Percentiles rank a stretch among this genome's conserved stretches.
These are phyloP conservation scores for Tolypocladium guangdongense DNA, from an alignment of 2,329 filamentous ascomycete species.

Conservation along the genomic window DNA sequence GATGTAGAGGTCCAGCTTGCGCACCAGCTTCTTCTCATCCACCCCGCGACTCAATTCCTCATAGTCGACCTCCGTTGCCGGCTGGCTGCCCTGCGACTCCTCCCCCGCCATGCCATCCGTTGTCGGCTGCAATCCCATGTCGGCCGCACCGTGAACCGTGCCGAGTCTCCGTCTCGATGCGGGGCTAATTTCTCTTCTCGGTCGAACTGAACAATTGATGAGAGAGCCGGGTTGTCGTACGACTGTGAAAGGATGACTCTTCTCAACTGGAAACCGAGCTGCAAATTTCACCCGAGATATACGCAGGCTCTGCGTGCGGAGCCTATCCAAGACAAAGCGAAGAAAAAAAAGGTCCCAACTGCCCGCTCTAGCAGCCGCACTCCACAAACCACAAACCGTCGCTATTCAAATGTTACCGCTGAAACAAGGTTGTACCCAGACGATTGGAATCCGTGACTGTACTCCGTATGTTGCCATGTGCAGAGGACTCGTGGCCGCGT, in stretches of 20 bases:
- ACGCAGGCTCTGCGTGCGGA: background rate
- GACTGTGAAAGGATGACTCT: background rate
- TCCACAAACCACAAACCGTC: too few species aligned
- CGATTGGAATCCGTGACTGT: background rate
- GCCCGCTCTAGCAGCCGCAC: background rate
- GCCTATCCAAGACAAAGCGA: background rate
- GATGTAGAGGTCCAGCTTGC: constrained; percentile 53
- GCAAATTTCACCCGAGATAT: background rate
- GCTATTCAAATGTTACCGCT: too few species aligned
- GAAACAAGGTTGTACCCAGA: background rate
- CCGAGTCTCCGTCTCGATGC: too few species aligned
- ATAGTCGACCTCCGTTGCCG: background rate
- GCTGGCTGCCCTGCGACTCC: background rate
- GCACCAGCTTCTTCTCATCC: constrained; percentile 45
- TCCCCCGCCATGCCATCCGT: background rate
- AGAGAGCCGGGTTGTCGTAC: background rate
- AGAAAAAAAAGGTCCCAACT: background rate
- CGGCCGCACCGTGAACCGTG: background rate
- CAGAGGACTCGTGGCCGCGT: background rate
- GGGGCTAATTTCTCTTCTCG: background rate
- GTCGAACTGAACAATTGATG: background rate
- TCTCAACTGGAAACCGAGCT: background rate
- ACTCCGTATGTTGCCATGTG: background rate
- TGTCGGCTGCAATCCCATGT: background rate
- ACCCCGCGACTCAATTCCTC: constrained; percentile 2